A percentile compares a stretch with the other conserved stretches of the same genome.
phyloP scores from a whole-genome alignment of 2,329 filamentous ascomycete genomes.

The Scortechinia acanthostroma region DNA sequence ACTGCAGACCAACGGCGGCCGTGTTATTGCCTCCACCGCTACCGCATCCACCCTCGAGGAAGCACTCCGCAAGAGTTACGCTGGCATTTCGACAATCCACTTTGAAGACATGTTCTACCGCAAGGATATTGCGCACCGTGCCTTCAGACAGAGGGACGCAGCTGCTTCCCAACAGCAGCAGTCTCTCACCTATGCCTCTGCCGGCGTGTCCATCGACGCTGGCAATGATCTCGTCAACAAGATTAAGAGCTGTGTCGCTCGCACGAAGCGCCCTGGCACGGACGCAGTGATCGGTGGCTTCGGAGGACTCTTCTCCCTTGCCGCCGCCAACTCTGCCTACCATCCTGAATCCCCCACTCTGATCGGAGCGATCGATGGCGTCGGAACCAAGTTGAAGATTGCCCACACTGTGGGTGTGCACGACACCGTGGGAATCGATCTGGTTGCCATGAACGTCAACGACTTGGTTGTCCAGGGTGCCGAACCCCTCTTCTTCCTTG shows the following conservation, averaged over 20 bases:
- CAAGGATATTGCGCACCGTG: conserved; percentile 82
- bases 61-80: conserved; percentile 82
- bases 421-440: conserved; percentile 88
- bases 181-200: conserved; percentile 80
- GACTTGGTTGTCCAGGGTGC: conserved; percentile 94
- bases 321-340: conserved; percentile 47
- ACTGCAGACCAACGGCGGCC: conserved; percentile 74
- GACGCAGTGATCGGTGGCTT: conserved; percentile 94
- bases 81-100: conserved; percentile 70
- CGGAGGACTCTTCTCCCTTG: conserved; percentile 77
- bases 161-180: conserved; percentile 21
- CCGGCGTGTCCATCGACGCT: conserved; percentile 88
- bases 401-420: conserved; percentile 85
- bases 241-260: conserved; percentile 84
- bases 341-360: conserved; percentile 71
- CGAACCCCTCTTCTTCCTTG: conserved; percentile 89
- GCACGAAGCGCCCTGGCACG: conserved; percentile 77
- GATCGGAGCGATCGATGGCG: conserved; percentile 91
- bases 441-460: conserved; percentile 99
- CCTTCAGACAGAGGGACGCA: conserved; percentile 37
- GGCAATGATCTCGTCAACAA: conserved; percentile 87
- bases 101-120: conserved; percentile 89
- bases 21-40: conserved; percentile 88
- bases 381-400: conserved; percentile 94
- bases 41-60: conserved; percentile 69